phyloP scores from a whole-genome alignment of 768 basidiomycete genomes.

The Clitopilus hobsonii region DNA sequence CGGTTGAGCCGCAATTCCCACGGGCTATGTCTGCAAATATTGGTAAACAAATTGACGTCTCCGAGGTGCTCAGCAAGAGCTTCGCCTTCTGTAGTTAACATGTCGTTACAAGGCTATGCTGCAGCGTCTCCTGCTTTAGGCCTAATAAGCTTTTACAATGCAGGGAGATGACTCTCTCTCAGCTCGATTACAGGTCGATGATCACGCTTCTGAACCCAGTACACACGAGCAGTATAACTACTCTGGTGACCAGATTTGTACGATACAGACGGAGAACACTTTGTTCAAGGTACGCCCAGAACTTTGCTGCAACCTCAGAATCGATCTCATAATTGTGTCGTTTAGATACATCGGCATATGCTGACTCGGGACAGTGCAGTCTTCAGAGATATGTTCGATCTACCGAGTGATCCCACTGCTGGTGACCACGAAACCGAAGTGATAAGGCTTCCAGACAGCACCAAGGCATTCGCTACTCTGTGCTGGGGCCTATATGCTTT shows the following conservation, averaged over 20 bases:
- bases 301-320: neutral
- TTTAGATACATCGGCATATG: neutral
- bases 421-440: neutral
- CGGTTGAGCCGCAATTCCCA: no score
- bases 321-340: neutral
- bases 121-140: no score
- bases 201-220: no score
- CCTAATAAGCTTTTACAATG: no score
- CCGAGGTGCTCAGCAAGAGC: no score
- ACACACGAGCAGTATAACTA: neutral
- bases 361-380: neutral
- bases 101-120: no score
- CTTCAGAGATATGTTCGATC: neutral
- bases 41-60: no score
- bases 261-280: neutral
- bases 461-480: neutral
- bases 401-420: neutral
- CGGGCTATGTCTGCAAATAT: no score
- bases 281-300: neutral
- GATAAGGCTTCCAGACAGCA: neutral
- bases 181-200: no score
- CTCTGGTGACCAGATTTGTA: neutral
- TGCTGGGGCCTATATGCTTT: neutral
- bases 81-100: no score
- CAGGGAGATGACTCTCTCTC: no score